phyloP scores from a whole-genome alignment of 2,329 filamentous ascomycete genomes.

The Penicillium sp. region DNA sequence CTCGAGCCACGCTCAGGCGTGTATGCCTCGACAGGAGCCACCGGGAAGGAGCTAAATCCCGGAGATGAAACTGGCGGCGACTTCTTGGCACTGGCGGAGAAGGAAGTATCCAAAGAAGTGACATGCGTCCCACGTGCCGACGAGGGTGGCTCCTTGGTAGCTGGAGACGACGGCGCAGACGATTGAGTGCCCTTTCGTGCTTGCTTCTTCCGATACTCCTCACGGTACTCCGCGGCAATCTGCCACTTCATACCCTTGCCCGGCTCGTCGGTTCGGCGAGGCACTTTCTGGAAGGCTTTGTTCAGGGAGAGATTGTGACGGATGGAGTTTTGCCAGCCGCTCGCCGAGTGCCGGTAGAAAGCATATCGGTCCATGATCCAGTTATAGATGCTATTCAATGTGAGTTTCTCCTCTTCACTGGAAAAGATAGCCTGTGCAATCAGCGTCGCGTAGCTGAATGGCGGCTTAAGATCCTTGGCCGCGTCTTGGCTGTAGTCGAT shows the following conservation, averaged over 20 bases:
- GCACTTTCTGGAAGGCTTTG: slow-evolving; percentile 89
- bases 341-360: slow-evolving; percentile 80
- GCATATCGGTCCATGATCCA: slow-evolving; percentile 89
- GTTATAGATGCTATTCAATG: slow-evolving; percentile 84
- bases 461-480: slow-evolving; percentile 87
- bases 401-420: slow-evolving; percentile 79
- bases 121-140: slow-evolving; percentile 34
- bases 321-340: slow-evolving; percentile 98
- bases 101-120: slow-evolving; percentile 34
- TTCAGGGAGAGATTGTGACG: slow-evolving; percentile 93
- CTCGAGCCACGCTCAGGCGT: slow-evolving; percentile 45
- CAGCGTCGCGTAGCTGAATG: slow-evolving; percentile 92
- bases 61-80: slow-evolving; percentile 38
- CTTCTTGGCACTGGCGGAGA: slow-evolving; percentile 33
- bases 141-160: slow-evolving; percentile 40
- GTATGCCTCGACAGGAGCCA: slow-evolving; percentile 42
- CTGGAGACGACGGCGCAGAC: slow-evolving; percentile 44
- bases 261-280: slow-evolving; percentile 86
- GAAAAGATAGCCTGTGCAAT: slow-evolving; percentile 94
- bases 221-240: slow-evolving; percentile 73
- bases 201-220: slow-evolving; percentile 76
- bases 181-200: slow-evolving; percentile 42
- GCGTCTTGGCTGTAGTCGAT: slow-evolving; percentile 65
- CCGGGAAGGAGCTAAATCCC: slow-evolving; percentile 39
- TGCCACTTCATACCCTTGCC: slow-evolving; percentile 99